Percentiles rank a stretch among this genome's conserved stretches.
phyloP scores from a whole-genome alignment of 2,329 filamentous ascomycete species.

The Talaromyces marneffei region DNA sequence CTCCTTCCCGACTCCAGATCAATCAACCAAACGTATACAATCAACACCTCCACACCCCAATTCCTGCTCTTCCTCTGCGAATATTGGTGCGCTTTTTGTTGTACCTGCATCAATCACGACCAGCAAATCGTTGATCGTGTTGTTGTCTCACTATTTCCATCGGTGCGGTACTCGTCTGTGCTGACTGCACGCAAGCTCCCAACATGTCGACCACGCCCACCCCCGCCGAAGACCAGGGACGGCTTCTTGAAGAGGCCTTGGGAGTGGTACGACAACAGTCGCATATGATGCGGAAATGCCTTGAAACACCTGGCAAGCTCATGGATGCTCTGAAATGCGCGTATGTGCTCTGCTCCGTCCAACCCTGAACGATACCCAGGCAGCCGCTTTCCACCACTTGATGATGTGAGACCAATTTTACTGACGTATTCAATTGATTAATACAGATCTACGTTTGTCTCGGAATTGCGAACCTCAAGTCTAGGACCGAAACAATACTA shows the following conservation, averaged over 20 bases:
- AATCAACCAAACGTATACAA: background rate
- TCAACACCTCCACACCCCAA: background rate
- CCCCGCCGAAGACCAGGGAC: slow-evolving; percentile 72
- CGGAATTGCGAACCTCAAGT: slow-evolving; percentile 94
- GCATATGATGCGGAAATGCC: slow-evolving; percentile 91
- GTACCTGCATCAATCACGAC: background rate
- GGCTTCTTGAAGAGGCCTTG: slow-evolving; percentile 94
- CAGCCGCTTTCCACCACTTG: slow-evolving; percentile 18
- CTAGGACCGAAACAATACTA: slow-evolving; percentile 99
- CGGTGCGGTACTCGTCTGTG: background rate
- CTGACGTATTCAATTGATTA: slow-evolving; percentile 14
- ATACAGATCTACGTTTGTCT: slow-evolving; percentile 85
- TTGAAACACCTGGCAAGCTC: slow-evolving; percentile 94
- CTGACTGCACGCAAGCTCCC: slow-evolving; percentile 16
- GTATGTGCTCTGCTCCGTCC: slow-evolving; percentile 50
- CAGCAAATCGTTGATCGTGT: background rate
- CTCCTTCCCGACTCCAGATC: slow-evolving; percentile 11
- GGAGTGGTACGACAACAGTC: slow-evolving; percentile 96
- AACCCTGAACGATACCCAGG: slow-evolving; percentile 17
- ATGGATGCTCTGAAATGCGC: slow-evolving; percentile 99
- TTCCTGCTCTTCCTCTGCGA: background rate
- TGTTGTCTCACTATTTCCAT: background rate
- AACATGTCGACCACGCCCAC: slow-evolving; percentile 51
- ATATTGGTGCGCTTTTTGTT: background rate
- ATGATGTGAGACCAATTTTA: background rate